Evolutionary conservation across 2,329 filamentous ascomycete genomes (phyloP), one percentile per base, ranked within the genome.

Genomic region (Nothophaeocryptopus gaeumannii): DNA sequence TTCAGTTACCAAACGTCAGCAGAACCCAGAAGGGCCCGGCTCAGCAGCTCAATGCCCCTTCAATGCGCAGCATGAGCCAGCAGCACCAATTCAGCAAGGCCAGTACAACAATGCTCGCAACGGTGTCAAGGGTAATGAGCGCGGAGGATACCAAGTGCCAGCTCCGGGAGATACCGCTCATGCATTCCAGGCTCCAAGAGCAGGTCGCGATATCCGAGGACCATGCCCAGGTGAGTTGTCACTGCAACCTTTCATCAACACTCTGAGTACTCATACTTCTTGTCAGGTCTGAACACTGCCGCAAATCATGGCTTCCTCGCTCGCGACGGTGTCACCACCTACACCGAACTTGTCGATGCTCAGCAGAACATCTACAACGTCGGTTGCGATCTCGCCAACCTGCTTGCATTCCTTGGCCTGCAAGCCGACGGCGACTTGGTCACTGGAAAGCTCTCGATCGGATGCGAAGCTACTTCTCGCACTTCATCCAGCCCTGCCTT

Each of bases 321-420:
- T 20, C 69, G 67, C 38, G 72, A 74, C 44, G 73, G 72, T 31
- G 67, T 75, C 37, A 66, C 65, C 10, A 74, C 63, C 26, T 72
- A 68, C 63, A 66, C 62, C 37, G 72, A 75, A 57, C 65, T 74
- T n/a, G 70, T 75, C 39, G 70, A 73, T 52, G 71, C 71, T 30
- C 70, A 73, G 39, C 72, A 74, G 56, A 74, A 75, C 41, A 50
- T 74, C 20, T 75, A 73, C 63, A 74, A 74, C 33, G 67, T 74
- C 15, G 70, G 65, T 40, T 73, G 70, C 43, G 71, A 73, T 50
- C 63, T 74, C 16, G 67, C 72, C 8, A 62, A 63, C 26, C 56
- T 72, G 10, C 65, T 74, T 9, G 71, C 72, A 2, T 58, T 66
- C 7, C 65, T 73, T 7, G 71, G 70, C 45, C 63, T 75, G 5